Conservation (phyloP, 1,284 basidiomycete species). For the Cutaneotrichosporon sp. region DNA sequence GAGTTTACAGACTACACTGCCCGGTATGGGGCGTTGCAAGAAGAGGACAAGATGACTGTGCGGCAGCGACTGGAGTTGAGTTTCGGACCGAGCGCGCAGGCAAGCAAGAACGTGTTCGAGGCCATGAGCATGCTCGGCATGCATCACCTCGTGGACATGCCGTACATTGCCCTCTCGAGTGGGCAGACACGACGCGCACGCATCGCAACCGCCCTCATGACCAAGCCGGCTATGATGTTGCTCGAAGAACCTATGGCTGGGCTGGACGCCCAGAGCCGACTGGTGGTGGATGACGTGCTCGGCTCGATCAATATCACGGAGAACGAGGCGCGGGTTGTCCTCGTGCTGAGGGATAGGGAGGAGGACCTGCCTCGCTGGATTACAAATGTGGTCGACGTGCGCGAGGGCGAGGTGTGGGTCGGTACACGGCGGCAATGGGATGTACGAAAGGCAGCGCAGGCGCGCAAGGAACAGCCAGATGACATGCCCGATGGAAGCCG, state of each 20-base stretch:
- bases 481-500: neutral
- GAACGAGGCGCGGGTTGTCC: slow-evolving; percentile 59
- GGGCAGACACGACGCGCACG: slow-evolving; percentile 87
- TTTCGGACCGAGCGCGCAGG: slow-evolving; percentile 29
- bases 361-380: slow-evolving; percentile 78
- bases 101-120: slow-evolving; percentile 59
- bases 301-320: slow-evolving; percentile 44
- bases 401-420: slow-evolving; percentile 9
- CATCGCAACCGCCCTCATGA: slow-evolving; percentile 74
- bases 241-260: slow-evolving; percentile 73
- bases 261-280: slow-evolving; percentile 46
- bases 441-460: neutral
- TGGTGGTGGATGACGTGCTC: slow-evolving; percentile 40
- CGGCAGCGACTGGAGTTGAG: slow-evolving; percentile 2
- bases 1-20: slow-evolving; percentile 91
- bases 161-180: slow-evolving; percentile 78
- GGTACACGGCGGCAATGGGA: slow-evolving; percentile 6
- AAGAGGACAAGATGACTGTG: slow-evolving; percentile 66
- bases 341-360: slow-evolving; percentile 71
- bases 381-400: slow-evolving; percentile 62
- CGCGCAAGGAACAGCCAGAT: neutral
- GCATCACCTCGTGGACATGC: slow-evolving; percentile 68
- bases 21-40: slow-evolving; percentile 78
- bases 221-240: slow-evolving; percentile 67
- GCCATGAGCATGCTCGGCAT: slow-evolving; percentile 59